These are phyloP conservation scores for Agroathelia rolfsii DNA, from an alignment of 1,284 basidiomycete genomes.

Conservation along the genomic window DNA sequence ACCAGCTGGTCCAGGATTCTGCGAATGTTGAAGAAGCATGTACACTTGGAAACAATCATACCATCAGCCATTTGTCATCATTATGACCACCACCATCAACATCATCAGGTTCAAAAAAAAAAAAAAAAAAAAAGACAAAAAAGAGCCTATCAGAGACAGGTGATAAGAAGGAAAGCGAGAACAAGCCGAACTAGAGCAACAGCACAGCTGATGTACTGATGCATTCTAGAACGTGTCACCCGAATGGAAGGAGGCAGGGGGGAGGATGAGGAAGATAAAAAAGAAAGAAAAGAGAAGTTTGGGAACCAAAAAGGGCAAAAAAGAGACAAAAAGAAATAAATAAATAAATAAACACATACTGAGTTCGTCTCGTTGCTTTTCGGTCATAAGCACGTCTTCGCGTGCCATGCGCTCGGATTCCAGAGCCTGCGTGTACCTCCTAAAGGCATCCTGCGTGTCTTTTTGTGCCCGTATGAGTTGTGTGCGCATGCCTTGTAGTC, in stretches of 20 bases:
- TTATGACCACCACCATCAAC: too few relatives aligned
- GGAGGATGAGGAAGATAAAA: too few relatives aligned
- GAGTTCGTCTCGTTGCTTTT: constrained; percentile 61
- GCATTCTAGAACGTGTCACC: too few relatives aligned
- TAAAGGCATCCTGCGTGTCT: constrained; percentile 62
- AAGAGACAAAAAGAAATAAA: constrained; percentile 6
- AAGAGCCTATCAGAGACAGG: too few relatives aligned
- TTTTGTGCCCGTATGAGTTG: constrained; percentile 47
- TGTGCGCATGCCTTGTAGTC: constrained; percentile 29
- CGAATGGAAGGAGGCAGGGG: too few relatives aligned
- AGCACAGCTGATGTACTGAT: too few relatives aligned
- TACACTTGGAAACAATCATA: constrained; percentile 7
- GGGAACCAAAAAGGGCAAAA: constrained; percentile 10
- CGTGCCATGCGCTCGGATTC: constrained; percentile 57
- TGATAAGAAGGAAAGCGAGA: too few relatives aligned
- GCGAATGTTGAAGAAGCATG: constrained; percentile 8
- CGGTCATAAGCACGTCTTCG: constrained; percentile 49
- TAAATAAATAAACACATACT: constrained; percentile 31
- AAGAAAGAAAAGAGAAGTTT: constrained; percentile 12
- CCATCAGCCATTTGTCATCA: constrained; percentile 38
- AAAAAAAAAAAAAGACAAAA: too few relatives aligned
- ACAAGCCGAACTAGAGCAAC: too few relatives aligned
- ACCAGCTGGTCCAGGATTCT: too few relatives aligned
- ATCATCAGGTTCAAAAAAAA: too few relatives aligned
- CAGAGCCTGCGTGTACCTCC: constrained; percentile 55